phyloP scores from a whole-genome alignment of 257 asterid species.

The Rhazya stricta region DNA sequence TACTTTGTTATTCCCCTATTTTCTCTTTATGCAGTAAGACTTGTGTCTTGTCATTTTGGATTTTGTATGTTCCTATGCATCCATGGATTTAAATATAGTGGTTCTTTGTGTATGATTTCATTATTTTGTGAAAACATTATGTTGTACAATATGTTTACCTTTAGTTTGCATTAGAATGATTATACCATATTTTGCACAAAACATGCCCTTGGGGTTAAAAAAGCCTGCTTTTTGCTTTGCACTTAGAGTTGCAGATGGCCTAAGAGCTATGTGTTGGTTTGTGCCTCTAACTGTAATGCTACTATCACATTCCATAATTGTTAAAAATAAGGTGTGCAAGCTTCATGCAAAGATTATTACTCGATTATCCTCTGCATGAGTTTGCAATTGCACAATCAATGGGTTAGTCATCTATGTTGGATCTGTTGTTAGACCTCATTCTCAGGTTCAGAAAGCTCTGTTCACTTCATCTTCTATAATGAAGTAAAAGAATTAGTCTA shows the following conservation, averaged over 20 bases:
- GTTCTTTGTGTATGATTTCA: not conserved
- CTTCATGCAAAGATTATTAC: not conserved
- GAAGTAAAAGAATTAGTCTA: not conserved
- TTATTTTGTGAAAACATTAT: not conserved
- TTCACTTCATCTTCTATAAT: not conserved
- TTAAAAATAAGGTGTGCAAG: not conserved
- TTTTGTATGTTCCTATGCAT: not conserved
- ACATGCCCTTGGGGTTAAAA: not conserved
- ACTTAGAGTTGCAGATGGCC: not conserved
- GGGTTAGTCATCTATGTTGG: not conserved
- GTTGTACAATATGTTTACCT: not conserved
- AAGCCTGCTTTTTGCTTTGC: not conserved
- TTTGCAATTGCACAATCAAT: not conserved
- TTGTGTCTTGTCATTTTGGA: not conserved
- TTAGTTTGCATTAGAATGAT: not conserved
- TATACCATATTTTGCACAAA: not conserved
- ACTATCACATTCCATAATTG: not conserved
- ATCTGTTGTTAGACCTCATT: not conserved
- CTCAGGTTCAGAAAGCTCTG: not conserved
- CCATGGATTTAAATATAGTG: not conserved
- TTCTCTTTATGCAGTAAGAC: not conserved
- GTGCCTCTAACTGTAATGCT: not conserved
- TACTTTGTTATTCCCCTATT: not conserved
- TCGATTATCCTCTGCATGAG: not conserved
- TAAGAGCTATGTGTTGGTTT: not conserved